phyloP scores from a whole-genome alignment of 2,329 filamentous ascomycete species.

The Geosmithia morbida region DNA sequence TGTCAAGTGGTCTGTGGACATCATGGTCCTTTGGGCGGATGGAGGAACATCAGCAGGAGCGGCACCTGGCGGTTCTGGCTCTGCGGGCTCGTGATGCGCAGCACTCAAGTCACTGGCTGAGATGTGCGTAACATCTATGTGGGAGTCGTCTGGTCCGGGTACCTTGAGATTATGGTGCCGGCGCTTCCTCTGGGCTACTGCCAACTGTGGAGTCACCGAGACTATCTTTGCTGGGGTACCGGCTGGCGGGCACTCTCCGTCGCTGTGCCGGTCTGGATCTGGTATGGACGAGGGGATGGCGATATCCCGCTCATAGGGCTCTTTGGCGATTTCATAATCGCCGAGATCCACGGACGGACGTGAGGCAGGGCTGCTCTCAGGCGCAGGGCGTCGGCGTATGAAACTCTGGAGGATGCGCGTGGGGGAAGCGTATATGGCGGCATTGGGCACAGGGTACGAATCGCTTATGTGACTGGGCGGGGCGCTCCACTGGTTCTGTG shows the following conservation, averaged over 20 bases:
- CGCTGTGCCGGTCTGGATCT: neutral
- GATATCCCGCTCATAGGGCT: neutral
- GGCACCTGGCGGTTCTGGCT: constrained; percentile 13
- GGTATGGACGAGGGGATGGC: neutral
- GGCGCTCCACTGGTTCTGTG: constrained; percentile 20
- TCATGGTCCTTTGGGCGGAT: constrained; percentile 11
- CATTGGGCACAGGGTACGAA: constrained; percentile 29
- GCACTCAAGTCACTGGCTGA: constrained; percentile 13
- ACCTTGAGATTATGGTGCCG: neutral
- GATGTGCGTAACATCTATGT: constrained; percentile 16
- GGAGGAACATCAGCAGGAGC: constrained; percentile 2
- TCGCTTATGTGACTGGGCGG: constrained; percentile 38
- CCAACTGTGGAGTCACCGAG: constrained; percentile 10
- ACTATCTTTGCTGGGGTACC: constrained; percentile 6
- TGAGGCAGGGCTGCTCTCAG: neutral
- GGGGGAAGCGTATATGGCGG: constrained; percentile 23
- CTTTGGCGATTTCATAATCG: neutral
- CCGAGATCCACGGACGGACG: neutral
- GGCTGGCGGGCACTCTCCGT: neutral
- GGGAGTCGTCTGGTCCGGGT: constrained; percentile 3
- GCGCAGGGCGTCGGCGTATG: constrained; percentile 2
- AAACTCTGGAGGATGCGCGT: constrained; percentile 34
- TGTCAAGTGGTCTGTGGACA: neutral
- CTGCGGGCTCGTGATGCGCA: constrained; percentile 7
- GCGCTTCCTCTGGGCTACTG: neutral